These are phyloP conservation scores for Cinnamomum micranthum DNA, from an alignment of 164 flowering plant genomes.

Conservation along the genomic window DNA sequence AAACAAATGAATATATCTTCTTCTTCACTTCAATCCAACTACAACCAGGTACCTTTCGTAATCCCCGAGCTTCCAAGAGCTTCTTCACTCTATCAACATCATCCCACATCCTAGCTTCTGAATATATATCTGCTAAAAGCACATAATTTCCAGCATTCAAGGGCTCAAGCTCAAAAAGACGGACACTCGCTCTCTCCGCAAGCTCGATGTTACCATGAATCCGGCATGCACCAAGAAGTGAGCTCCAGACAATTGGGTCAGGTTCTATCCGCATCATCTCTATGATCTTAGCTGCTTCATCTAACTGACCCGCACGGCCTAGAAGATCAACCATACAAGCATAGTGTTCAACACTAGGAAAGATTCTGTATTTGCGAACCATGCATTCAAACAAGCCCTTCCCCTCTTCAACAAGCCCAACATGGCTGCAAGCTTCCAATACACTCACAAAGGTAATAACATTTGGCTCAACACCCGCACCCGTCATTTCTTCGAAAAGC, in stretches of 20 bases:
- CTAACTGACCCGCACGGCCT: constrained; percentile 22
- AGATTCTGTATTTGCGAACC: not conserved
- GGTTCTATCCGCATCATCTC: constrained; percentile 17
- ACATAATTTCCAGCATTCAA: constrained; percentile 20
- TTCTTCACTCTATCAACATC: constrained; percentile 9
- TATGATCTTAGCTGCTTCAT: constrained; percentile 17
- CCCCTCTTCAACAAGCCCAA: constrained; percentile 20
- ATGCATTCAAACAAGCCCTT: constrained; percentile 12
- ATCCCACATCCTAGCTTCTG: constrained; percentile 7
- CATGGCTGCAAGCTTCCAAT: constrained; percentile 21
- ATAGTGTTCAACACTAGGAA: constrained; percentile 17
- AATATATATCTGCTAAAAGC: constrained; percentile 16
- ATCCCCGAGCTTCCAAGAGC: constrained; percentile 6
- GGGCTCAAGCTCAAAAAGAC: constrained; percentile 22
- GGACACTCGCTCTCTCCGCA: constrained; percentile 15
- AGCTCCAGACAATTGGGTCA: constrained; percentile 20
- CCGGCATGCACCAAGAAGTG: constrained; percentile 25
- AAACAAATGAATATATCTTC: constrained; percentile 12
- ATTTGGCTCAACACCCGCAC: constrained; percentile 9
- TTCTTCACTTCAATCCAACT: constrained; percentile 16
- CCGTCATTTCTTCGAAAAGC: constrained; percentile 14
- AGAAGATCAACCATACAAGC: constrained; percentile 27
- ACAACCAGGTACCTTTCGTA: constrained; percentile 17
- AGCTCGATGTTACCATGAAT: constrained; percentile 19
- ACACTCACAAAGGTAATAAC: constrained; percentile 15